Conservation (phyloP, 2,329 filamentous ascomycete species). For the Alternaria sp. region DNA sequence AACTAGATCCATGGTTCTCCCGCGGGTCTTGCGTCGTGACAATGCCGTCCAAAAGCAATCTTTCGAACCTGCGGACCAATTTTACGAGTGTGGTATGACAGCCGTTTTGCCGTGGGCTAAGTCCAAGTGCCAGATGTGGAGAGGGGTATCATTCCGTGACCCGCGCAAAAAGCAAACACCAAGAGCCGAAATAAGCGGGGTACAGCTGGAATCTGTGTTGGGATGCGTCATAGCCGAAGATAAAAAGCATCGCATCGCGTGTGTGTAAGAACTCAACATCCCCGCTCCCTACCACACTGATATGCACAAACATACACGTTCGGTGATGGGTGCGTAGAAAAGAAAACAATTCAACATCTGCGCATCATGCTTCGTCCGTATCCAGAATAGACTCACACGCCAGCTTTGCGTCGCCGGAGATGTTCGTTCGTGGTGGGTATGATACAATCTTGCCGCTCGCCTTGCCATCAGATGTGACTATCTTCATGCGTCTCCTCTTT, state of each 20-base stretch:
- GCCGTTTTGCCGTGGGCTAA: constrained; percentile 2
- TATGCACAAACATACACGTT: background rate
- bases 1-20: constrained; percentile 13
- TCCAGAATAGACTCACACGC: background rate
- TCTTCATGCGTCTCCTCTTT: background rate
- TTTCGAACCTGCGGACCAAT: background rate
- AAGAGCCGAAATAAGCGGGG: background rate
- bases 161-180: constrained; percentile 1
- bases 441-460: no score
- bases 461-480: background rate
- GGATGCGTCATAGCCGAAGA: background rate
- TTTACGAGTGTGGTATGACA: background rate
- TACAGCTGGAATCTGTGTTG: background rate
- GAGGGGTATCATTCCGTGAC: background rate
- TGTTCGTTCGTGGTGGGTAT: background rate
- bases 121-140: background rate
- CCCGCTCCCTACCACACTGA: background rate
- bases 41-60: constrained; percentile 5
- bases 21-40: background rate
- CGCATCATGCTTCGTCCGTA: background rate
- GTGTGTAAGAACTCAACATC: constrained; percentile 1
- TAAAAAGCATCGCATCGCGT: constrained; percentile 3
- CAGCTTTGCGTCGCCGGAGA: background rate
- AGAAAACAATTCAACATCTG: background rate
- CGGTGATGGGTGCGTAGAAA: background rate